These are phyloP conservation scores for Multifurca ochricompacta DNA, from an alignment of 768 basidiomycete species.

Conservation along the genomic window DNA sequence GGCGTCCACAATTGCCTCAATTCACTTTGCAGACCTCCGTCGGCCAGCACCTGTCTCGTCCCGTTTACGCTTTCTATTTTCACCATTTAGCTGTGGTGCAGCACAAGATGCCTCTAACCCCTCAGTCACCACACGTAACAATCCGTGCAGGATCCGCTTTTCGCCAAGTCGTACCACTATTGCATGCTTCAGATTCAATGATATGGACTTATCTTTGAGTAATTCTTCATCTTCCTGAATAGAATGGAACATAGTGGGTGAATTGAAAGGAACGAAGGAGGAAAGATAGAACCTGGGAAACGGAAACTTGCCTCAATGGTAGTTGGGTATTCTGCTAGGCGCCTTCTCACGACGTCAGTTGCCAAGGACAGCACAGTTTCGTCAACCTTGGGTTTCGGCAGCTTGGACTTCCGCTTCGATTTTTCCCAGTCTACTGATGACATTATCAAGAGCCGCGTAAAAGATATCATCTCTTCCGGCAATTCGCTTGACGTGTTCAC, in stretches of 20 bases:
- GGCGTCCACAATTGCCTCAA: no score
- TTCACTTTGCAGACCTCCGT: not conserved
- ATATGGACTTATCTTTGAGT: constrained; percentile 25
- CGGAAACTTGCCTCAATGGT: constrained; percentile 46
- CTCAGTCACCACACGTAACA: not conserved
- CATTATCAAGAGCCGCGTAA: constrained; percentile 56
- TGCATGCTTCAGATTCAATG: constrained; percentile 50
- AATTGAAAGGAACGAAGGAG: not conserved
- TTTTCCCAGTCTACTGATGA: constrained; percentile 52
- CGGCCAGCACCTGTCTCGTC: not conserved
- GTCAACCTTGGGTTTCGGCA: constrained; percentile 66
- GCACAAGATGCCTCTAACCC: not conserved
- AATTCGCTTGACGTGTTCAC: constrained; percentile 45
- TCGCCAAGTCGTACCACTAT: constrained; percentile 72
- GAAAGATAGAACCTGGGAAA: constrained; percentile 4
- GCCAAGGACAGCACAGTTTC: constrained; percentile 39
- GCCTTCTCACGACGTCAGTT: constrained; percentile 39
- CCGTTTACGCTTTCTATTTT: constrained; percentile 11
- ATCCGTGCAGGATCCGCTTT: constrained; percentile 51
- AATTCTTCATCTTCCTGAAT: constrained; percentile 46
- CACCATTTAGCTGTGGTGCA: not conserved
- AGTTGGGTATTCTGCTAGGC: constrained; percentile 51
- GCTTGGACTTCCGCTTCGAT: constrained; percentile 50
- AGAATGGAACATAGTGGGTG: not conserved
- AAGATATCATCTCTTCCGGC: constrained; percentile 52